These are phyloP conservation scores for Colletotrichum sp. DNA, from an alignment of 2,329 filamentous ascomycete species.

Conservation along the genomic window DNA sequence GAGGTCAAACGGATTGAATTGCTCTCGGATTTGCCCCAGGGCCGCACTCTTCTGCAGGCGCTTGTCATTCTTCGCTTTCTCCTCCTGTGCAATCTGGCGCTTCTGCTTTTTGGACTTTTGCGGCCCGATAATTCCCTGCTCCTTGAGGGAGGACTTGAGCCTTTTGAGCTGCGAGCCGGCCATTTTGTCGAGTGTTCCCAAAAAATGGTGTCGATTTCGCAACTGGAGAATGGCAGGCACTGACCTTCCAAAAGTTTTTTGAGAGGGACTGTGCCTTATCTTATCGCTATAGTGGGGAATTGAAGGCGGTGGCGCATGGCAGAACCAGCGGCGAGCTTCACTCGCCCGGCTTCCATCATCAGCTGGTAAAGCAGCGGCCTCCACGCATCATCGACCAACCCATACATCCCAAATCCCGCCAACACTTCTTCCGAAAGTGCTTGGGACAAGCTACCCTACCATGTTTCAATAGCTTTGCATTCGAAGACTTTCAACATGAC, in stretches of 20 bases:
- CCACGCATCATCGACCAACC: neutral
- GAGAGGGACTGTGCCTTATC: conserved; percentile 24
- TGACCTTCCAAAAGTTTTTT: conserved; percentile 26
- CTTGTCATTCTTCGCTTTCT: conserved; percentile 69
- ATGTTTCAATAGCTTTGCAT: neutral
- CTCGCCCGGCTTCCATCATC: neutral
- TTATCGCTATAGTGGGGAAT: conserved; percentile 25
- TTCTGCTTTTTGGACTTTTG: conserved; percentile 96
- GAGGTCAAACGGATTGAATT: conserved; percentile 98
- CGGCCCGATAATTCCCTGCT: conserved; percentile 88
- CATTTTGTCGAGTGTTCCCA: conserved; percentile 58
- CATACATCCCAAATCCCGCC: neutral
- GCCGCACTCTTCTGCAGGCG: conserved; percentile 78
- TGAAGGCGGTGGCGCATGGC: conserved; percentile 24
- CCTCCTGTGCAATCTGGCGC: conserved; percentile 72
- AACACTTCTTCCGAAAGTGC: neutral
- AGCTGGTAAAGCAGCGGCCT: neutral
- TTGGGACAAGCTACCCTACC: neutral
- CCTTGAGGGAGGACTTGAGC: conserved; percentile 86
- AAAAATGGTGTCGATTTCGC: conserved; percentile 3
- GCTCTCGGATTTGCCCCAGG: conserved; percentile 85
- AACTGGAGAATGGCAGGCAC: neutral
- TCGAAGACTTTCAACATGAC: conserved; percentile 13
- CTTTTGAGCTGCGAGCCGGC: conserved; percentile 95
- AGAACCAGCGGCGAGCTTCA: conserved; percentile 11